Evolutionary conservation across 148 eudicot species (phyloP).

Genomic region (Mesembryanthemum crystallinum): DNA sequence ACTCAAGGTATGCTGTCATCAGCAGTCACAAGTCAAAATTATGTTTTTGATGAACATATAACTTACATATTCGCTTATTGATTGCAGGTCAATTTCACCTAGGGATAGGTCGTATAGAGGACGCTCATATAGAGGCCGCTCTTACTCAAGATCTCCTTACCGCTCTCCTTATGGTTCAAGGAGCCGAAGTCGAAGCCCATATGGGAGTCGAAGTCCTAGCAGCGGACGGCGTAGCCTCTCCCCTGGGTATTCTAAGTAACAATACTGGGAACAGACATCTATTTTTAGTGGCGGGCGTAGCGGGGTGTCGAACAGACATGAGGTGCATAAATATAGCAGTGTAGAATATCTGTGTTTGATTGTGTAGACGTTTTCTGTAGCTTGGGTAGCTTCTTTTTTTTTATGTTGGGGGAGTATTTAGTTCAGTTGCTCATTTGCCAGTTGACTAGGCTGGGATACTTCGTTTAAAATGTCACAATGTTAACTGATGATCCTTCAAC

Average conservation of each 20-base stretch:
- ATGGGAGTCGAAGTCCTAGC: slow-evolving; percentile 31
- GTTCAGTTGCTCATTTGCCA: no score
- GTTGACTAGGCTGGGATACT: no score
- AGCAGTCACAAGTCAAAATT: not conserved
- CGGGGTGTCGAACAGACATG: not conserved
- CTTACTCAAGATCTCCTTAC: slow-evolving; percentile 53
- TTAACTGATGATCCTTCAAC: no score
- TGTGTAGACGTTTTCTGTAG: no score
- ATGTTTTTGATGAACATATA: not conserved
- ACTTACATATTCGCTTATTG: not conserved
- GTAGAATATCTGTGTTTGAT: not conserved
- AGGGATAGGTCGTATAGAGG: slow-evolving; percentile 46
- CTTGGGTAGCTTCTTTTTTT: no score
- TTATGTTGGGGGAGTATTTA: no score
- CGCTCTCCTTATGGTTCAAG: slow-evolving; percentile 45
- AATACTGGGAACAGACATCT: not conserved
- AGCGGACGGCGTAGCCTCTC: slow-evolving; percentile 29
- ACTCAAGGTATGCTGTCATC: slow-evolving; percentile 47
- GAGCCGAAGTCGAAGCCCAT: slow-evolving; percentile 40
- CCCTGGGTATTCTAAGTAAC: slow-evolving; percentile 39
- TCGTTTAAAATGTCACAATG: no score
- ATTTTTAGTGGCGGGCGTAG: not conserved
- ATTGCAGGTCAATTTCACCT: slow-evolving; percentile 66
- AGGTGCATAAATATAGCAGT: not conserved
- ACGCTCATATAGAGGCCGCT: slow-evolving; percentile 55